Evolutionary conservation across 495 filamentous ascomycete species (phyloP).

Genomic region (Copromyces sp.): DNA sequence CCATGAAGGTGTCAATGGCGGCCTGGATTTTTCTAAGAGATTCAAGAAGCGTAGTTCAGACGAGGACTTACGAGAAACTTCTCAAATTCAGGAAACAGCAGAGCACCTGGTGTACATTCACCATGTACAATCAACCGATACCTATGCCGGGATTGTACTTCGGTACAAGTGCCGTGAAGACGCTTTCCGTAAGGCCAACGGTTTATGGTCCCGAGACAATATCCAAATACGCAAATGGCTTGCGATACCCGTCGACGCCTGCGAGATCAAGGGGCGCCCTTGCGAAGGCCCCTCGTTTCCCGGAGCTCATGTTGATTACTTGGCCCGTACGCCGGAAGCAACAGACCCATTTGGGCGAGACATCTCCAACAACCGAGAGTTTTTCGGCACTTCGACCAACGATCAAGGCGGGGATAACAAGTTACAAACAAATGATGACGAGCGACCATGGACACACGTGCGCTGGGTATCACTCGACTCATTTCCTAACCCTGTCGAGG

Average conservation of each 20-base stretch:
- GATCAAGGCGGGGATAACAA: constrained; percentile 8
- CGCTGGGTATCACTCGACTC: constrained; percentile 75
- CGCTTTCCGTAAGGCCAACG: constrained; percentile 75
- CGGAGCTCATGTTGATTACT: constrained; percentile 31
- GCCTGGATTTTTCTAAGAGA: constrained; percentile 34
- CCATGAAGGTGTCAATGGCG: constrained; percentile 38
- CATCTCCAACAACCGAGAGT: constrained; percentile 20
- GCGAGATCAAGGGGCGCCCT: constrained; percentile 67
- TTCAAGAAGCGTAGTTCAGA: constrained; percentile 47
- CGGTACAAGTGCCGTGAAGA: constrained; percentile 75
- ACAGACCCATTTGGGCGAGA: constrained; percentile 17
- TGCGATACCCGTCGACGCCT: constrained; percentile 81
- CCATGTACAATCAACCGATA: constrained; percentile 70
- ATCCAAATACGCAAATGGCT: constrained; percentile 75
- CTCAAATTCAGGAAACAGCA: constrained; percentile 32
- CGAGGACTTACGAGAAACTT: constrained; percentile 26
- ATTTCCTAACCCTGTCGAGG: constrained; percentile 60
- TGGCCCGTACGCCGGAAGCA: constrained; percentile 34
- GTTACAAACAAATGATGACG: constrained; percentile 22
- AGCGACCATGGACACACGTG: constrained; percentile 68
- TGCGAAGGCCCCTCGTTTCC: constrained; percentile 32
- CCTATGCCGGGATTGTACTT: constrained; percentile 80
- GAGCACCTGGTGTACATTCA: constrained; percentile 84
- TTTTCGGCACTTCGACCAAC: constrained; percentile 24
- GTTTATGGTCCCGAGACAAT: constrained; percentile 86